These are phyloP conservation scores for Cordyceps cateniannulata DNA, from an alignment of 2,329 filamentous ascomycete species.

Conservation along the genomic window DNA sequence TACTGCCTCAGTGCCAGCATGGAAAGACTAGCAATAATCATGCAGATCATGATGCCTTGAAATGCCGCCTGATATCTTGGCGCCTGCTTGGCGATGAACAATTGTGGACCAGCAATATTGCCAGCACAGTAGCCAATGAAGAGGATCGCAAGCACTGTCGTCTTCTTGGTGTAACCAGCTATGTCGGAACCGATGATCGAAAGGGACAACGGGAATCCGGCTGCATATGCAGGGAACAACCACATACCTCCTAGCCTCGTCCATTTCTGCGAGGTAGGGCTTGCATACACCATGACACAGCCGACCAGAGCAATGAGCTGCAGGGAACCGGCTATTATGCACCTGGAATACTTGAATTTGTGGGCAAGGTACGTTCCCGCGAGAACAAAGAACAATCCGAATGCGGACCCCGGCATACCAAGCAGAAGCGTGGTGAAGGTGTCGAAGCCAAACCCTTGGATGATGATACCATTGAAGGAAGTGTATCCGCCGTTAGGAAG, in stretches of 20 bases:
- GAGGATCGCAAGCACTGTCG: conserved; percentile 38
- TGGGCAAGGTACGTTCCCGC: conserved; percentile 1
- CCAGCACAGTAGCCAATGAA: conserved; percentile 56
- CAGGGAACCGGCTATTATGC: neutral
- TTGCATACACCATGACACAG: conserved; percentile 8
- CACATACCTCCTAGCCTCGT: conserved; percentile 18
- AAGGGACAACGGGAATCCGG: conserved; percentile 34
- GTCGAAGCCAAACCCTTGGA: conserved; percentile 50
- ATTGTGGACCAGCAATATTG: conserved; percentile 55
- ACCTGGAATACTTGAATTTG: conserved; percentile 9
- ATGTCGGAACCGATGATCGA: conserved; percentile 51
- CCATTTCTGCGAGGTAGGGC: neutral
- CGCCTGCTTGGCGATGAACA: conserved; percentile 50
- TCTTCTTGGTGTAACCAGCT: conserved; percentile 55
- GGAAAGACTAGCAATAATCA: conserved; percentile 39
- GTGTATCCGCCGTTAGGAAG: conserved; percentile 52
- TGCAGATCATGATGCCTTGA: conserved; percentile 54
- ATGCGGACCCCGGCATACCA: conserved; percentile 42
- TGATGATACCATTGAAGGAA: conserved; percentile 54
- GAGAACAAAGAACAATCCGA: conserved; percentile 6
- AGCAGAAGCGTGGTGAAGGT: conserved; percentile 48
- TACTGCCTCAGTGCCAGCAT: conserved; percentile 42
- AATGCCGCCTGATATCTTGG: conserved; percentile 58
- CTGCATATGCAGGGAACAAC: conserved; percentile 51
- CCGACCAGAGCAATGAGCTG: conserved; percentile 1